Evolutionary conservation across 768 basidiomycete genomes (phyloP), one percentile per base, ranked within the genome.

Genomic region (Coprinopsis marcescibilis): DNA sequence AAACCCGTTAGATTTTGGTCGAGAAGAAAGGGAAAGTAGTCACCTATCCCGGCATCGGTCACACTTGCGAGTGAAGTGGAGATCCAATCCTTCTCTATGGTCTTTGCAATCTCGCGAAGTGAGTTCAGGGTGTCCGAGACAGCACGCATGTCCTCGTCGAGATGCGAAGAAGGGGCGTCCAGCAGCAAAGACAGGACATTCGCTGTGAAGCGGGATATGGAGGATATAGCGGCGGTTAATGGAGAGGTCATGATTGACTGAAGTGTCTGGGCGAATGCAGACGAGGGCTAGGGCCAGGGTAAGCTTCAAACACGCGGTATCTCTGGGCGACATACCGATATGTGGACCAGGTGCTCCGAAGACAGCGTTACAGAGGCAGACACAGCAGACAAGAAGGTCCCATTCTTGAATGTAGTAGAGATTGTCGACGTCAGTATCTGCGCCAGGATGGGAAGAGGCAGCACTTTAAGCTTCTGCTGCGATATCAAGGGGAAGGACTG

Each of bases 401-500:
- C 84, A 11, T 70, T 65, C 8, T 66, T 66, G 56, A 85, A 85
- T 0, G 81, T 62, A n/a, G 71, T 63, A 19, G 71, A 65, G 45
- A 85, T 74, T 8, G 74, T 73, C 0, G 73, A 69, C 23, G 72
- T 69, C 8, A 68, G 50, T 41, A 67, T 50, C 21, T 58, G 52
- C 15, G 52, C 43, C 17, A 70, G 59, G 17, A 75, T 66, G 2
- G 73, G 59, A 4, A 89, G 62, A 4, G 85, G 84, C 0, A 88
- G 64, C 0, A 77, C 81, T 49, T 72, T 75, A 34, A 87, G 62
- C 54, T 79, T 81, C 33, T 69, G 59, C 5, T 71, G 62, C 1
- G 76, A 68, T 12, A 87, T 71, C 5, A 79, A 63, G 1, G 78
- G 72, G 1, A 84, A 61, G 14, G 79, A 78, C 42, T 79, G 83